Percentiles rank a stretch among this genome's conserved stretches.
phyloP scores from a whole-genome alignment of 495 filamentous ascomycete species.

The Tuber aestivum region DNA sequence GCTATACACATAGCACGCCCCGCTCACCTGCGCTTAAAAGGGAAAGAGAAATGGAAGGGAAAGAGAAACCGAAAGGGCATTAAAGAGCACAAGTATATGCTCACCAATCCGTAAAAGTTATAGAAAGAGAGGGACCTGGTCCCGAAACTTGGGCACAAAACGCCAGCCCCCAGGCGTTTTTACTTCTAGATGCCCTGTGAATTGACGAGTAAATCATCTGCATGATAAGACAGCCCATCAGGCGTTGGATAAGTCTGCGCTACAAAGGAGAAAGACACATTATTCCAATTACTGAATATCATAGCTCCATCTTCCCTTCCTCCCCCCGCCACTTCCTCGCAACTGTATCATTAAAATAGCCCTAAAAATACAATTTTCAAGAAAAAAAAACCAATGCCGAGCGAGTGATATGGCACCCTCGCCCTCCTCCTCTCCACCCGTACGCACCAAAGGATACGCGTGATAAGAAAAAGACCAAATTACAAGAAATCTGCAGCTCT shows the following conservation, averaged over 20 bases:
- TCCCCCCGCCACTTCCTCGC: not conserved
- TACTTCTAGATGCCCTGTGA: too few species aligned
- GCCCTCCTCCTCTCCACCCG: not conserved
- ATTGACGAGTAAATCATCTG: too few species aligned
- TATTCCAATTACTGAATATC: not conserved
- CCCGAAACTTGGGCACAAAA: too few species aligned
- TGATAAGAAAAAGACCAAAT: not conserved
- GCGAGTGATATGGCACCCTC: not conserved
- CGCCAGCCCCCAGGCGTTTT: too few species aligned
- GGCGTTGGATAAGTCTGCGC: not conserved
- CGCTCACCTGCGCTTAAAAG: too few species aligned
- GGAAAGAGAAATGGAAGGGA: too few species aligned
- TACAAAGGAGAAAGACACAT: not conserved
- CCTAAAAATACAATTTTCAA: constrained; percentile 4
- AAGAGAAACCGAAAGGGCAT: too few species aligned
- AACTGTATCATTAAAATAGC: not conserved
- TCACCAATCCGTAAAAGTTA: too few species aligned
- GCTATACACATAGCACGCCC: too few species aligned
- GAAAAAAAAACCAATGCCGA: not conserved
- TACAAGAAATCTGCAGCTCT: constrained; percentile 38
- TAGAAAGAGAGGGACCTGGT: too few species aligned
- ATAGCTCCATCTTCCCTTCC: not conserved
- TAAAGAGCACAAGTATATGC: too few species aligned
- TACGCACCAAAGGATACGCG: not conserved
- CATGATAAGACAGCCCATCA: too few species aligned